Evolutionary conservation across 495 filamentous ascomycete species (phyloP).

Genomic region (Penicillium lagena): DNA sequence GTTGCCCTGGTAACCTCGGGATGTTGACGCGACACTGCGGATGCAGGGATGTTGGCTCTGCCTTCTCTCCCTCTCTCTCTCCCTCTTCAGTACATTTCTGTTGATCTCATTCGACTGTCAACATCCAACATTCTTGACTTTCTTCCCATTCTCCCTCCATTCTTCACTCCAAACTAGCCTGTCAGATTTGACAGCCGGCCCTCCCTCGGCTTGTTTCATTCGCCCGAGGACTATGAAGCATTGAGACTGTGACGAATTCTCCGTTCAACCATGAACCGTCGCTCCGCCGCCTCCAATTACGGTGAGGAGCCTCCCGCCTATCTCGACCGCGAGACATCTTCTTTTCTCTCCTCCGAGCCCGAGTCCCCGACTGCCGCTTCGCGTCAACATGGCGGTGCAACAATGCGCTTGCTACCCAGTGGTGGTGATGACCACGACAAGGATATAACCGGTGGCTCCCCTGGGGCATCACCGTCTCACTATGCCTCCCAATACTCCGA

Average conservation of each 20-base stretch:
- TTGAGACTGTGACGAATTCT: slow-evolving; percentile 15
- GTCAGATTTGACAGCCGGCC: neutral
- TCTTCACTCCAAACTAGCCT: slow-evolving; percentile 3
- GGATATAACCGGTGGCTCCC: slow-evolving; percentile 8
- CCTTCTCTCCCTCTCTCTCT: too few species aligned
- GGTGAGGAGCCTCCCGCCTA: slow-evolving; percentile 40
- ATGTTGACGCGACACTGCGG: too few species aligned
- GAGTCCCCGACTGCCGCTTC: slow-evolving; percentile 20
- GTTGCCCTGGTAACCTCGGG: too few species aligned
- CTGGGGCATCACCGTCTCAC: slow-evolving; percentile 6
- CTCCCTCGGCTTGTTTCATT: slow-evolving; percentile 3
- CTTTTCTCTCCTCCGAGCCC: slow-evolving; percentile 21
- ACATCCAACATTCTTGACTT: neutral
- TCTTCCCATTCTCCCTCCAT: neutral
- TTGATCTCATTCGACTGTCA: neutral
- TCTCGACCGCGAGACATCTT: slow-evolving; percentile 22
- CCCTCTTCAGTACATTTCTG: neutral
- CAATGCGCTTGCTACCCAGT: slow-evolving; percentile 58
- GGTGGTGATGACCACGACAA: slow-evolving; percentile 34
- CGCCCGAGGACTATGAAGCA: slow-evolving; percentile 17
- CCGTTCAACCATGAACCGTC: slow-evolving; percentile 25
- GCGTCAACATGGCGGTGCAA: slow-evolving; percentile 33
- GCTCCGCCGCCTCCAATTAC: slow-evolving; percentile 24
- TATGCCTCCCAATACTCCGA: slow-evolving; percentile 17
- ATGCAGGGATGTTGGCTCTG: too few species aligned